A percentile compares a stretch with the other conserved stretches of the same genome.
These are phyloP conservation scores for Thelonectria olida DNA, from an alignment of 2,329 filamentous ascomycete species.

Conservation along the genomic window DNA sequence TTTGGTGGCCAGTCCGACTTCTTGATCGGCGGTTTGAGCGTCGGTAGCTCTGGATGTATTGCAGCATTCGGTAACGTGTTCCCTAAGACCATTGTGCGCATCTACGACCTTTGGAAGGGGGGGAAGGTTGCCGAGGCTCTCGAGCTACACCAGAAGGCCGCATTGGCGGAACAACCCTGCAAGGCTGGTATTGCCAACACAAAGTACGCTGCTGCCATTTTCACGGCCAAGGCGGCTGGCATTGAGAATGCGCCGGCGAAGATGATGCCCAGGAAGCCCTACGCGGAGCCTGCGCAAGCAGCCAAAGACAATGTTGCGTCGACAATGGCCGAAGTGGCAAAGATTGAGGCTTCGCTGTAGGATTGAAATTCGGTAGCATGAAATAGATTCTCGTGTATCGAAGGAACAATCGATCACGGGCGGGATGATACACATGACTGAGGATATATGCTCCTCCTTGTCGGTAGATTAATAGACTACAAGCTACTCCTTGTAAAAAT, in stretches of 20 bases:
- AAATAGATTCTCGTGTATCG: background rate
- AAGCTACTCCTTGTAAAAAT: background rate
- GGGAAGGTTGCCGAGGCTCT: constrained; percentile 68
- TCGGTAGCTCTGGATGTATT: constrained; percentile 68
- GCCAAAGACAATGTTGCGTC: constrained; percentile 53
- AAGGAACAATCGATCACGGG: background rate
- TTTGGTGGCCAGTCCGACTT: constrained; percentile 81
- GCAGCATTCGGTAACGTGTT: constrained; percentile 72
- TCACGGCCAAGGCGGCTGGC: constrained; percentile 66
- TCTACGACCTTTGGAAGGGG: constrained; percentile 68
- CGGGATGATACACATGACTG: background rate
- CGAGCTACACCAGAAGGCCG: constrained; percentile 68
- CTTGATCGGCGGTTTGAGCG: constrained; percentile 67
- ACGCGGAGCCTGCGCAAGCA: constrained; percentile 56
- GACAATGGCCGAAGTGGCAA: constrained; percentile 52
- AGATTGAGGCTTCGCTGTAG: constrained; percentile 48
- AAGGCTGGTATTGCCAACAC: constrained; percentile 73
- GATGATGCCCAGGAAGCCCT: constrained; percentile 68
- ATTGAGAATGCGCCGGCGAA: constrained; percentile 61
- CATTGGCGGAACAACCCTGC: constrained; percentile 71
- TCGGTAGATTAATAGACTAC: background rate
- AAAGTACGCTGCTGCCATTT: constrained; percentile 72
- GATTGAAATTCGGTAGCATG: background rate
- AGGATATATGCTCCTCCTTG: background rate
- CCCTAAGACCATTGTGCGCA: constrained; percentile 63